Base-by-base conservation (phyloP, 352 stramenopile genomes). In the Phytophthora fragariae region DNA sequence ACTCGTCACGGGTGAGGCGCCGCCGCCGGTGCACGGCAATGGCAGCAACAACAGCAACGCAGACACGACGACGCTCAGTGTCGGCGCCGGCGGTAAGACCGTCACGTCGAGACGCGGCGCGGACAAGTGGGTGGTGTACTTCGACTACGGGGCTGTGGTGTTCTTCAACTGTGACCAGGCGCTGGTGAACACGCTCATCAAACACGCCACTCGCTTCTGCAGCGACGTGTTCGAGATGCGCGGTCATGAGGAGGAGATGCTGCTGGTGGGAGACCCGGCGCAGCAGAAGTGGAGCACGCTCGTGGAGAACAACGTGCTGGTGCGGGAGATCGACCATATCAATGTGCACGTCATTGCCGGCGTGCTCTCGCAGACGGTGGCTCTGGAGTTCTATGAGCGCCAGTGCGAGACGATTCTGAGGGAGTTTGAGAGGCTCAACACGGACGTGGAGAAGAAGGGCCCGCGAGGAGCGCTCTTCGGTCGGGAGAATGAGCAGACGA, bases 381-480 rank as follows among this genome's bases (percentile, higher is more conserved):
- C 97, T 7, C 82, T 99, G 21, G 97, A 99, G 75, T 95, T 98
- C 76, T 99, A 99, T 77, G 97, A 98, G 80, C 93, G 96, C 19
- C 96, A 96, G 60, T 96, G 98, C 24, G 97, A 99, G 73, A 92
- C 95, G 37, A 97, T 99, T 70, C 81, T 99, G 60, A 88, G 79
- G 44, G 95, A 98, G 65, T 99, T 99, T 78, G 92, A 97, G 68
- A 89, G 87, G 65, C 93, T 99, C 58, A 99, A 99, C 78, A 91
- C 86, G 11, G 66, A 89, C 5, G 89, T 95, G 3, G 89, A 95
- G 73, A 85, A 86, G 58, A 92, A 95, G 14, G 89, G 89, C 1
- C 86, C 89, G 1, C 80, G 84, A 24, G 84, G 85, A 24, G 86
- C 86, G 46, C 76, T 95, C 27, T 93, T 95, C 64, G 88, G 86